Percentiles rank a stretch among this genome's conserved stretches.
phyloP scores from a whole-genome alignment of 192 early-diverging fungal species.

The Tieghemiomyces parasiticus region DNA sequence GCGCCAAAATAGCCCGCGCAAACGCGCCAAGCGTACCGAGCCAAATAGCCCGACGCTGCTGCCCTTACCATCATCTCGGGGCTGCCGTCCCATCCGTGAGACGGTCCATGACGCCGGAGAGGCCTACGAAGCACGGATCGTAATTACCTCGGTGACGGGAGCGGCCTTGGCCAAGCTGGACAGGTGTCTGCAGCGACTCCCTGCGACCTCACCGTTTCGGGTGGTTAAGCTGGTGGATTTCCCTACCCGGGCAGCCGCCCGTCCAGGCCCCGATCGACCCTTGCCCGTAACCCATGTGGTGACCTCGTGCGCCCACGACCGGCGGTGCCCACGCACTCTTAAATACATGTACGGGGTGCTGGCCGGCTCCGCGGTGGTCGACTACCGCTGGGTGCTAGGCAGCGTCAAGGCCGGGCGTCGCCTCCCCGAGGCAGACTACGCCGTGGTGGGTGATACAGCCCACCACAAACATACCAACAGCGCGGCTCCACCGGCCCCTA shows the following conservation, averaged over 20 bases:
- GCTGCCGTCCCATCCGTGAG: too few species aligned
- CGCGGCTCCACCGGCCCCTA: too few species aligned
- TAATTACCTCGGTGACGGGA: conserved; percentile 1
- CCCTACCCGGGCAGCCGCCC: not conserved
- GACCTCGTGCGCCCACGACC: conserved; percentile 11
- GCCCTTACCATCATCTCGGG: too few species aligned
- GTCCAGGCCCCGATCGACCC: not conserved
- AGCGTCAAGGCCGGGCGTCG: conserved; percentile 12
- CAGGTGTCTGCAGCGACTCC: not conserved
- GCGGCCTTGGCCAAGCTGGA: not conserved
- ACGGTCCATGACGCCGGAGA: too few species aligned
- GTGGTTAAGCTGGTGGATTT: conserved; percentile 1
- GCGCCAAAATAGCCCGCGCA: not conserved
- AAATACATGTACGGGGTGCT: conserved; percentile 25
- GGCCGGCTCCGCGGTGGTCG: conserved; percentile 17
- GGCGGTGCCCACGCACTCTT: conserved; percentile 20
- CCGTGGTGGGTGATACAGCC: conserved; percentile 13
- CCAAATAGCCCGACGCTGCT: too few species aligned
- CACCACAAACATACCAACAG: too few species aligned
- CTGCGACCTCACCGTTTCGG: not conserved
- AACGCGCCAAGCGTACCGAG: not conserved
- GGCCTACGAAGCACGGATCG: not conserved
- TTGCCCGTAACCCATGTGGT: conserved; percentile 23
- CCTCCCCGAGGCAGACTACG: conserved; percentile 15
- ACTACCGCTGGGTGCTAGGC: conserved; percentile 18